phyloP scores from a whole-genome alignment of 345 rosid genomes.

The Atalantia buxifolia region DNA sequence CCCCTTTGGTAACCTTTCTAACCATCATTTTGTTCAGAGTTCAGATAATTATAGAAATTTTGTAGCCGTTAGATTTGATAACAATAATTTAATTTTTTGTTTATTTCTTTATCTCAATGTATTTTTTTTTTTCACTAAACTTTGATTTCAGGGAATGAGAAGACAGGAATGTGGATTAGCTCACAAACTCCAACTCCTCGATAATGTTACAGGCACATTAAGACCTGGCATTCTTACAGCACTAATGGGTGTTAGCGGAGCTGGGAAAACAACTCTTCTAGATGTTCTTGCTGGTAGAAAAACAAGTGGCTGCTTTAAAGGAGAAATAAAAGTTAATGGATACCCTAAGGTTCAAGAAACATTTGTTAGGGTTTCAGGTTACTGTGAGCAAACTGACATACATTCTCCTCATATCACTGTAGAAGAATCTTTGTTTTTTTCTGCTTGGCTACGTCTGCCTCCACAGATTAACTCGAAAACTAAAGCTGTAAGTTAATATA shows the following conservation, averaged over 20 bases:
- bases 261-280: constrained; percentile 52
- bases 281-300: constrained; percentile 52
- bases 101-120: too few species aligned
- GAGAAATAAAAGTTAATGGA: constrained; percentile 27
- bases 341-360: constrained; percentile 39
- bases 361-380: constrained; percentile 48
- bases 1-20: too few species aligned
- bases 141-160: too few species aligned
- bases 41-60: too few species aligned
- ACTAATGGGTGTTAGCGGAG: constrained; percentile 42
- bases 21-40: too few species aligned
- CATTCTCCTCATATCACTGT: constrained; percentile 45
- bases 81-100: too few species aligned
- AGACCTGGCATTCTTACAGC: too few species aligned
- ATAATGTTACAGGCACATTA: too few species aligned
- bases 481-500: constrained; percentile 26
- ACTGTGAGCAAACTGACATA: constrained; percentile 43
- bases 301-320: constrained; percentile 34
- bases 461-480: constrained; percentile 27
- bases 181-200: too few species aligned
- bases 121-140: too few species aligned
- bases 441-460: constrained; percentile 47
- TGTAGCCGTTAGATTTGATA: too few species aligned
- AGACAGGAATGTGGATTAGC: too few species aligned
- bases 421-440: constrained; percentile 41